phyloP scores from a whole-genome alignment of 768 basidiomycete species.

The Tricholoma bakamatsutake region DNA sequence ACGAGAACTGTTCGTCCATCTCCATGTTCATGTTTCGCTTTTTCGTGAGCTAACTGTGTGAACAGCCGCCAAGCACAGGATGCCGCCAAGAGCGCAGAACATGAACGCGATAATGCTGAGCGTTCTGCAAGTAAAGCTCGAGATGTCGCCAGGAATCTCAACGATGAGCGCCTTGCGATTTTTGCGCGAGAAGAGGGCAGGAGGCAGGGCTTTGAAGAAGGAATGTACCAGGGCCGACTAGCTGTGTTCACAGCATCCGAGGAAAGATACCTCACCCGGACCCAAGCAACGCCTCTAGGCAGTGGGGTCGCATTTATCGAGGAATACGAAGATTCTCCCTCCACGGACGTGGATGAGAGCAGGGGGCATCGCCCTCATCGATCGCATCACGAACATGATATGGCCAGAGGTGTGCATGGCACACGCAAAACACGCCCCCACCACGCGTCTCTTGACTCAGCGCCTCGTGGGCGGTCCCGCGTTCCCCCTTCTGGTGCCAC shows the following conservation, averaged over 20 bases:
- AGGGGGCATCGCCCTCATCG: not conserved
- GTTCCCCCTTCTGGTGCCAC: not conserved
- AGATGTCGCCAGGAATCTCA: conserved; percentile 46
- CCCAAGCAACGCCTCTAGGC: conserved; percentile 10
- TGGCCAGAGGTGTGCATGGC: conserved; percentile 1
- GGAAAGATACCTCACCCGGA: conserved; percentile 6
- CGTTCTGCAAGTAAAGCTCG: conserved; percentile 34
- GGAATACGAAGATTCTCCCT: conserved; percentile 6
- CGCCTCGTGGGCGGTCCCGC: not conserved
- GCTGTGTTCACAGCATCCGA: conserved; percentile 1
- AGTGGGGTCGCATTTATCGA: conserved; percentile 11
- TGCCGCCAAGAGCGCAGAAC: conserved; percentile 20
- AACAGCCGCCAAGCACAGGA: conserved; percentile 21
- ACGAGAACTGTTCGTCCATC: conserved; percentile 22
- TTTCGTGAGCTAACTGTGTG: not conserved
- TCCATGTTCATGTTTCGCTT: not conserved
- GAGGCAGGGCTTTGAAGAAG: conserved; percentile 36
- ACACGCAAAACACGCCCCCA: not conserved
- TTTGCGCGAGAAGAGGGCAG: conserved; percentile 54
- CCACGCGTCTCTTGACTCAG: not conserved
- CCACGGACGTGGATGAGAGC: not conserved
- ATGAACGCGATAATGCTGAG: conserved; percentile 27
- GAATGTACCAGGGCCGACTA: conserved; percentile 42
- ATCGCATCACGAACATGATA: not conserved
- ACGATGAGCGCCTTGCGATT: conserved; percentile 44